phyloP scores from a whole-genome alignment of 306 rosid genomes.

The Acacia melanoxylon region DNA sequence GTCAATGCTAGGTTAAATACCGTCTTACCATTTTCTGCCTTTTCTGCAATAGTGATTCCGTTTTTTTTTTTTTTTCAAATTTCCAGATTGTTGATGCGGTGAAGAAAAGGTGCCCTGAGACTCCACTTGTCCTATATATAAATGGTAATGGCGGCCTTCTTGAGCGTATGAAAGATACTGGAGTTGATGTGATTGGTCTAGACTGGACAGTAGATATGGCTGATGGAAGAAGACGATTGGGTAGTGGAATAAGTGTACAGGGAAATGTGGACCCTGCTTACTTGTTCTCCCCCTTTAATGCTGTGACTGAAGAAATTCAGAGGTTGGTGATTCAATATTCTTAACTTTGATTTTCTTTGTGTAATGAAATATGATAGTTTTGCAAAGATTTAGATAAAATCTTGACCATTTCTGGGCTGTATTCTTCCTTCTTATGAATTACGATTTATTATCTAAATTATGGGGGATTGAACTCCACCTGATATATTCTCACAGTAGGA shows the following conservation, averaged over 20 bases:
- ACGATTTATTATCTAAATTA: background rate
- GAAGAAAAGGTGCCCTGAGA: slow-evolving; percentile 68
- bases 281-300: slow-evolving; percentile 80
- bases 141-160: slow-evolving; percentile 98
- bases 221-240: slow-evolving; percentile 87
- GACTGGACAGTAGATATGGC: slow-evolving; percentile 99
- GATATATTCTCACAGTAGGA: slow-evolving; percentile 12
- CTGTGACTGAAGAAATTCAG: slow-evolving; percentile 84
- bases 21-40: slow-evolving; percentile 3
- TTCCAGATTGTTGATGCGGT: slow-evolving; percentile 76
- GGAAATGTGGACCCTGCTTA: slow-evolving; percentile 97
- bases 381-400: slow-evolving; percentile 4
- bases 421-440: slow-evolving; percentile 17
- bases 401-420: background rate
- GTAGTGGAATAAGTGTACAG: slow-evolving; percentile 75
- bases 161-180: slow-evolving; percentile 87
- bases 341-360: slow-evolving; percentile 10
- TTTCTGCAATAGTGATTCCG: background rate
- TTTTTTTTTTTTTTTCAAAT: background rate
- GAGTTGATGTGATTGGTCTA: slow-evolving; percentile 90
- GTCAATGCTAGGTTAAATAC: slow-evolving; percentile 10
- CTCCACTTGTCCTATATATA: slow-evolving; percentile 89
- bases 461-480: slow-evolving; percentile 14
- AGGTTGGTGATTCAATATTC: slow-evolving; percentile 57
- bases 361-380: background rate